Base-by-base conservation (phyloP, 1,284 basidiomycete genomes). In the Sphagnurus paluster region DNA sequence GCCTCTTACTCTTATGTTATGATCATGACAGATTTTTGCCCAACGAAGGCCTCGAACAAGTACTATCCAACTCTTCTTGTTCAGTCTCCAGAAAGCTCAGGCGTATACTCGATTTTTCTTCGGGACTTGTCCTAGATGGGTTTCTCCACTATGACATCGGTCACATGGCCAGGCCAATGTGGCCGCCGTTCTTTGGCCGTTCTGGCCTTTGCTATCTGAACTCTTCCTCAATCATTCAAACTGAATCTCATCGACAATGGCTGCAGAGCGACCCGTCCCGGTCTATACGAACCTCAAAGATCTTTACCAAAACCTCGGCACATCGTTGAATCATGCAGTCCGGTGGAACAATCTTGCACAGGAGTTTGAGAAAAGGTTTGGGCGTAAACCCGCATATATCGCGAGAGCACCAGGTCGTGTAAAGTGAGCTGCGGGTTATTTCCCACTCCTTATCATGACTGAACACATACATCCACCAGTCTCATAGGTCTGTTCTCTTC, bases 321-420 rank as follows among this genome's bases (percentile, higher is more conserved):
- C 77, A 4, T 77, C 81, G 2, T 56, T 82, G n/a, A 72, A 77
- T 23, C 80, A 89, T 59, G 75, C 75, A 64, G 66, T 69, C 45
- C 75, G 87, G 17, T 93, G 87, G 84, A 73, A 82, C 55, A 63
- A 73, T 23, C 77, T 93, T 28, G 71, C 75, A 1, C 66, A 75
- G 21, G 73, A 82, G 50, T 94, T 91, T 63, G 69, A 78, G 56
- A 65, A 63, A 42, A 71, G 76, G 41, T 93, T 87, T 58, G 87
- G 86, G 5, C 70, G 71, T 47, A 76, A 77, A 35, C 87, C 90
- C 3, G 69, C 77, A 3, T 83, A 84, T 56, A 84, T 94, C 52
- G 79, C 82, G 1, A 74, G 91, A 56, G 91, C 92, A 4, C 92
- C 92, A 0, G 92, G 92, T 11, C 77, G 92, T 52, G 86, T 94